Conservation (phyloP, 768 basidiomycete species). For the Rhodotorula graminis region DNA sequence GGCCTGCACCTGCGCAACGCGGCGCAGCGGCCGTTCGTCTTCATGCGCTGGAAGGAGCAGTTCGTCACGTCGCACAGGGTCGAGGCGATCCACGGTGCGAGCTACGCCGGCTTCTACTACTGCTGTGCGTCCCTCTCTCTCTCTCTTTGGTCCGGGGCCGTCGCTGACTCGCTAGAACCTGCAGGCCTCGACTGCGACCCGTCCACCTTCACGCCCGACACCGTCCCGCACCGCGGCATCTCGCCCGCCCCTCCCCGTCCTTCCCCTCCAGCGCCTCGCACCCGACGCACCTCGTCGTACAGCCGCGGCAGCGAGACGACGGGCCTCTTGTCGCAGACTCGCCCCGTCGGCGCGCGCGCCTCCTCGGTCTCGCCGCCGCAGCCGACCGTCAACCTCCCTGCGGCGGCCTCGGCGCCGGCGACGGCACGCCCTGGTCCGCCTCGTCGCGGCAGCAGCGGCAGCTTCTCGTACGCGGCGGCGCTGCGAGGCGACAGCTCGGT, state of each 20-base stretch:
- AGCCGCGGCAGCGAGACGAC: background rate
- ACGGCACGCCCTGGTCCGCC: slow-evolving; percentile 41
- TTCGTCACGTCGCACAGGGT: slow-evolving; percentile 82
- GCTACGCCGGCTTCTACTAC: slow-evolving; percentile 75
- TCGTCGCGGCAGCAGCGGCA: slow-evolving; percentile 39
- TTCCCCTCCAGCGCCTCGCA: background rate
- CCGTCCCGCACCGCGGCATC: slow-evolving; percentile 46
- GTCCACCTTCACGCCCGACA: slow-evolving; percentile 48
- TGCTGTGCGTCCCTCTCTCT: slow-evolving; percentile 49
- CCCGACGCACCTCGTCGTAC: background rate
- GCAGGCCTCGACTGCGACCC: slow-evolving; percentile 78
- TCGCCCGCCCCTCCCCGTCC: slow-evolving; percentile 46
- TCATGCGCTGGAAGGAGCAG: slow-evolving; percentile 95
- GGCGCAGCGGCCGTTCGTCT: slow-evolving; percentile 53
- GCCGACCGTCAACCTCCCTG: background rate
- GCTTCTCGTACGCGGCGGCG: slow-evolving; percentile 21
- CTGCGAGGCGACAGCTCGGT: background rate
- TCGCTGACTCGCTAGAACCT: slow-evolving; percentile 42
- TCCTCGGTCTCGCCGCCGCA: no score
- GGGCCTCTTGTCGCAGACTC: background rate
- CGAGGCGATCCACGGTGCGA: slow-evolving; percentile 29
- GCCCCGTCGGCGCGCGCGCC: background rate
- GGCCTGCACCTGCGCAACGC: slow-evolving; percentile 67
- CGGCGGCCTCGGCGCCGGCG: background rate
- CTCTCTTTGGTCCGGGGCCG: no score